phyloP scores from a whole-genome alignment of 768 basidiomycete genomes.

The Macrolepiota fuliginosa region DNA sequence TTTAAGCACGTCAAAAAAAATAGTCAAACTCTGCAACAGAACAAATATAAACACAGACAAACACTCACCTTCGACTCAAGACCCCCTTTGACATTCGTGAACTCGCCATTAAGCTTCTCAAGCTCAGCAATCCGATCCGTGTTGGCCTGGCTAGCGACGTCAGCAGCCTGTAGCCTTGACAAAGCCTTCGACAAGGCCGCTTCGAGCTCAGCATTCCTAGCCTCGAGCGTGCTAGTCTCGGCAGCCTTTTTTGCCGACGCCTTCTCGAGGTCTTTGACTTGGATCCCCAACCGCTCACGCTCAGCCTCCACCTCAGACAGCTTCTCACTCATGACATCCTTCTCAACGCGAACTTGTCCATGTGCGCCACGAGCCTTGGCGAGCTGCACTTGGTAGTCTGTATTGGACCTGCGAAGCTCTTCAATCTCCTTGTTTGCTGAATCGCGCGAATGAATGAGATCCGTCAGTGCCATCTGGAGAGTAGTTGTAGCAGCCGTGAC shows the following conservation, averaged over 20 bases:
- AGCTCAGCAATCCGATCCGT: constrained; percentile 60
- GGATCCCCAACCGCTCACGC: constrained; percentile 55
- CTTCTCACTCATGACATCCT: constrained; percentile 68
- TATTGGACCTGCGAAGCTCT: constrained; percentile 64
- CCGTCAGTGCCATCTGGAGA: constrained; percentile 60
- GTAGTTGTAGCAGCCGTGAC: constrained; percentile 51
- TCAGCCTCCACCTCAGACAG: constrained; percentile 59
- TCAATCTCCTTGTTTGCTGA: constrained; percentile 62
- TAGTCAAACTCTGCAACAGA: constrained; percentile 3
- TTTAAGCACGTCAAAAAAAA: constrained; percentile 25
- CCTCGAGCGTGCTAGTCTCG: constrained; percentile 46
- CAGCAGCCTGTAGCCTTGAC: constrained; percentile 68
- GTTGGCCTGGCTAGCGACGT: constrained; percentile 58
- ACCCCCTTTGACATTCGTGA: constrained; percentile 50
- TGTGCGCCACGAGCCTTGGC: constrained; percentile 76
- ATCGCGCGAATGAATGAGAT: constrained; percentile 57
- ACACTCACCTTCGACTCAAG: constrained; percentile 58
- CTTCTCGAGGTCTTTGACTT: constrained; percentile 54
- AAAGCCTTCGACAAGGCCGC: constrained; percentile 73
- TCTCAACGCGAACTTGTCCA: constrained; percentile 80
- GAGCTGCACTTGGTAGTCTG: constrained; percentile 70
- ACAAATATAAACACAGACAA: constrained; percentile 5
- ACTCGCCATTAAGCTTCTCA: constrained; percentile 59
- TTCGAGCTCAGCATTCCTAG: constrained; percentile 61
- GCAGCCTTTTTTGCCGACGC: constrained; percentile 38